Conservation (phyloP, 2,329 filamentous ascomycete species). For the Aspergillus luchuensis region DNA sequence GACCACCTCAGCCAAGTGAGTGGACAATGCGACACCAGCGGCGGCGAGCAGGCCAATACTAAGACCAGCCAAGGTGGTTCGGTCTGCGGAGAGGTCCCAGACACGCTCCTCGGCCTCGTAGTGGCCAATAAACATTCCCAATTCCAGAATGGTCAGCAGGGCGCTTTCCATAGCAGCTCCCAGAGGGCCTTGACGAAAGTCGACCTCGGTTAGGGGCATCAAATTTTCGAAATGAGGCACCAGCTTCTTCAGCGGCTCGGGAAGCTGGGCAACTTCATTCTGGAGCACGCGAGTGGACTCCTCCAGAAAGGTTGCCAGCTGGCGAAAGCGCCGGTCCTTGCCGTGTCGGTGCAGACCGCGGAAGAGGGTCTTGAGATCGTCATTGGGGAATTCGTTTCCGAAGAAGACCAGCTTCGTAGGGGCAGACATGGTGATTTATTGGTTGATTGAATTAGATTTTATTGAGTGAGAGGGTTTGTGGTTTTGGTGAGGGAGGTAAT, state of each 20-base stretch:
- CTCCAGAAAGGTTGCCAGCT: slow-evolving; percentile 46
- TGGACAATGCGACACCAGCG: slow-evolving; percentile 42
- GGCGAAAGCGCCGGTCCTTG: slow-evolving; percentile 41
- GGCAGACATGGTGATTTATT: not conserved
- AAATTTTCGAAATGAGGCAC: no score
- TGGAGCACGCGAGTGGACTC: slow-evolving; percentile 44
- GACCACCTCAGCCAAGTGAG: slow-evolving; percentile 43
- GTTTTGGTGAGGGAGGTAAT: no score
- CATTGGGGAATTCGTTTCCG: slow-evolving; percentile 53
- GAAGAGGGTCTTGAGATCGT: slow-evolving; percentile 46
- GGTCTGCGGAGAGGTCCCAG: no score
- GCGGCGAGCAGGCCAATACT: no score
- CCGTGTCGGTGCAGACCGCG: slow-evolving; percentile 44
- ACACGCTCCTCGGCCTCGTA: no score
- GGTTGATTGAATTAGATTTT: not conserved
- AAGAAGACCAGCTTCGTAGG: slow-evolving; percentile 47
- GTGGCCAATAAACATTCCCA: no score
- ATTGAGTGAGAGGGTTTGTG: not conserved
- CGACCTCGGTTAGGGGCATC: no score
- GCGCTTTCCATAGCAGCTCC: no score
- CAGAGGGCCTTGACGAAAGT: no score
- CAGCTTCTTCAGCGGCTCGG: no score
- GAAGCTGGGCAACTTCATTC: slow-evolving; percentile 40
- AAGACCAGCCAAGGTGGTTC: no score
- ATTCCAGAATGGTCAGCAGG: no score